Conservation (phyloP, 345 rosid genomes). For the Lepidium aucheri region DNA sequence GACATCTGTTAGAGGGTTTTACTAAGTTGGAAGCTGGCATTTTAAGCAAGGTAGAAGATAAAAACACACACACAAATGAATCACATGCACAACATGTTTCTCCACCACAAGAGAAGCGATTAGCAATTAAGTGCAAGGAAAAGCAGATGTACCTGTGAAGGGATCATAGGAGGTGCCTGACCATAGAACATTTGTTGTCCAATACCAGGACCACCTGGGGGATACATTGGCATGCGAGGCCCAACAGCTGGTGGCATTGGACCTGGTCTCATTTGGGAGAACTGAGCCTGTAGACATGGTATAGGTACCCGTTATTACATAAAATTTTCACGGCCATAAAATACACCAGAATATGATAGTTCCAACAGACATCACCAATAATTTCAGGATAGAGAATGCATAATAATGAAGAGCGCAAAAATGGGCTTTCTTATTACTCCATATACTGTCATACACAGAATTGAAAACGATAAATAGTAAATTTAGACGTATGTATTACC, state of each 20-base stretch:
- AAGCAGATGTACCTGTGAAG: constrained; percentile 52
- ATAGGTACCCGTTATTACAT: neutral
- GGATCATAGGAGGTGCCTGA: constrained; percentile 80
- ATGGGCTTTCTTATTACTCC: constrained; percentile 20
- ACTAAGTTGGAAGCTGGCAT: neutral
- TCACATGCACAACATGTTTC: constrained; percentile 28
- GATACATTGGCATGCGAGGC: constrained; percentile 80
- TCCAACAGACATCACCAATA: neutral
- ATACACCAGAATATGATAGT: neutral
- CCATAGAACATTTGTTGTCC: constrained; percentile 87
- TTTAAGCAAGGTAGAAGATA: neutral
- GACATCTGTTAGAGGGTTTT: neutral
- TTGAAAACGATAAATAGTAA: neutral
- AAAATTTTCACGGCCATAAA: neutral
- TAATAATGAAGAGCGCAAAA: neutral
- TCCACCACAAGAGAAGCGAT: constrained; percentile 50
- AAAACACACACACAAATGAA: neutral
- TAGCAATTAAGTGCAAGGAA: neutral
- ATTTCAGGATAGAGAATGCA: neutral
- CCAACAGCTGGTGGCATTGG: constrained; percentile 68
- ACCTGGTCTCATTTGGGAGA: constrained; percentile 78
- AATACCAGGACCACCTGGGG: constrained; percentile 67
- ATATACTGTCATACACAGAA: neutral
- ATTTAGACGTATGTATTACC: neutral
- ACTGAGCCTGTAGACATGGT: constrained; percentile 55